These are phyloP conservation scores for Hamigera avellanea DNA, from an alignment of 495 filamentous ascomycete species.

Conservation along the genomic window DNA sequence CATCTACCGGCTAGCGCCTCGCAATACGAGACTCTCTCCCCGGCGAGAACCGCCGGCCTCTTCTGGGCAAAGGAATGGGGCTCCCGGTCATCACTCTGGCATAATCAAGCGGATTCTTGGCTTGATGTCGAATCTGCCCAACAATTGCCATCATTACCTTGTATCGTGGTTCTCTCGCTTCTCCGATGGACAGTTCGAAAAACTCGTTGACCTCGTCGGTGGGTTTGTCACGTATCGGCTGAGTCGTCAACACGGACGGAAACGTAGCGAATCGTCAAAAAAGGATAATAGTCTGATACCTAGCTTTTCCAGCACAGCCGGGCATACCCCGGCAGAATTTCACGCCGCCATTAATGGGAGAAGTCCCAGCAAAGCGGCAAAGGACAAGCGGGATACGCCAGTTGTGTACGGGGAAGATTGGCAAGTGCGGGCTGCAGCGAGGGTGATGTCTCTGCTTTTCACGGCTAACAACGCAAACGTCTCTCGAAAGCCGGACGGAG, in stretches of 20 bases:
- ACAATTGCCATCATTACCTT: conserved; percentile 70
- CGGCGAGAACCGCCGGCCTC: conserved; percentile 7
- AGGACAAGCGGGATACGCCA: conserved; percentile 34
- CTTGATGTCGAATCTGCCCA: conserved; percentile 62
- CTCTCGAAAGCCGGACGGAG: conserved; percentile 18
- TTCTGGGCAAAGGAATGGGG: conserved; percentile 11
- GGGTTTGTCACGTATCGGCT: conserved; percentile 79
- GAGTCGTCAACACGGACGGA: conserved; percentile 59
- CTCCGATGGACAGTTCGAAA: conserved; percentile 55
- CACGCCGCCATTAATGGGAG: conserved; percentile 66
- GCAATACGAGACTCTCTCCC: conserved; percentile 11
- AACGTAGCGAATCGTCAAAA: conserved; percentile 39
- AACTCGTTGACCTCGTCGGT: conserved; percentile 60
- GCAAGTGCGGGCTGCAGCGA: conserved; percentile 77
- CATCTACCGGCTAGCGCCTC: conserved; percentile 7
- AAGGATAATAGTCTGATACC: conserved; percentile 59
- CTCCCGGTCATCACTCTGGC: conserved; percentile 56
- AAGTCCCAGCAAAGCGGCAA: conserved; percentile 33
- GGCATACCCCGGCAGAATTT: conserved; percentile 54
- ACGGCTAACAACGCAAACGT: conserved; percentile 60
- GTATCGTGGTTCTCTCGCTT: conserved; percentile 76
- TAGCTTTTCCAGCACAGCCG: conserved; percentile 48
- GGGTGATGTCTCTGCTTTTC: conserved; percentile 74
- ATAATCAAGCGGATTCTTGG: conserved; percentile 83
- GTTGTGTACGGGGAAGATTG: conserved; percentile 75